Conservation (phyloP, 2,329 filamentous ascomycete species). For the Fusarium sublunatum region DNA sequence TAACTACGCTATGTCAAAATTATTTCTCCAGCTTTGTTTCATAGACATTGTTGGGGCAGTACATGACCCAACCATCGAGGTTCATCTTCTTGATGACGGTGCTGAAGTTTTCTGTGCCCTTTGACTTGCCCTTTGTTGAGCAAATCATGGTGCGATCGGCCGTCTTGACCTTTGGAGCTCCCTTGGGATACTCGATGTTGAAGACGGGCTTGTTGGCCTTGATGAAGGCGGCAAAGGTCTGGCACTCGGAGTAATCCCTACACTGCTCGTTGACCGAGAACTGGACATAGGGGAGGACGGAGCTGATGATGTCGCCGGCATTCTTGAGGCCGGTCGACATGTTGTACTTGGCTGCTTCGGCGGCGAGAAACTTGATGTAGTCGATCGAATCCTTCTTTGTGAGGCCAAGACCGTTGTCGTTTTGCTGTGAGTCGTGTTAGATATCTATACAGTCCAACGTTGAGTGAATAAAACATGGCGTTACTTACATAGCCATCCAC, state of each 20-base stretch:
- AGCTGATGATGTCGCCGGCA: slow-evolving; percentile 67
- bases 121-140: slow-evolving; percentile 50
- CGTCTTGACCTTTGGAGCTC: slow-evolving; percentile 54
- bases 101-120: slow-evolving; percentile 64
- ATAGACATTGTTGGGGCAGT: slow-evolving; percentile 57
- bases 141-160: slow-evolving; percentile 57
- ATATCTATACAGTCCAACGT: not conserved
- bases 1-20: not conserved
- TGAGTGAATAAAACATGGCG: not conserved
- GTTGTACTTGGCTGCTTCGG: slow-evolving; percentile 62
- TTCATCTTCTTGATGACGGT: slow-evolving; percentile 74
- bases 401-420: slow-evolving; percentile 71
- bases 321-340: slow-evolving; percentile 77
- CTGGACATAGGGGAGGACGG: slow-evolving; percentile 62
- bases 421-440: slow-evolving; percentile 53
- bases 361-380: slow-evolving; percentile 70
- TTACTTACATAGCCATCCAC: slow-evolving; percentile 70
- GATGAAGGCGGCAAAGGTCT: slow-evolving; percentile 67
- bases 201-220: slow-evolving; percentile 74
- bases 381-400: slow-evolving; percentile 66
- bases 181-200: slow-evolving; percentile 76
- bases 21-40: slow-evolving; percentile 39
- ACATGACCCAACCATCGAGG: slow-evolving; percentile 71
- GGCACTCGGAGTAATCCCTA: slow-evolving; percentile 69
- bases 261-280: slow-evolving; percentile 80